Evolutionary conservation across 805 yeast species (phyloP).

Genomic region (Lachancea thermotolerans): DNA sequence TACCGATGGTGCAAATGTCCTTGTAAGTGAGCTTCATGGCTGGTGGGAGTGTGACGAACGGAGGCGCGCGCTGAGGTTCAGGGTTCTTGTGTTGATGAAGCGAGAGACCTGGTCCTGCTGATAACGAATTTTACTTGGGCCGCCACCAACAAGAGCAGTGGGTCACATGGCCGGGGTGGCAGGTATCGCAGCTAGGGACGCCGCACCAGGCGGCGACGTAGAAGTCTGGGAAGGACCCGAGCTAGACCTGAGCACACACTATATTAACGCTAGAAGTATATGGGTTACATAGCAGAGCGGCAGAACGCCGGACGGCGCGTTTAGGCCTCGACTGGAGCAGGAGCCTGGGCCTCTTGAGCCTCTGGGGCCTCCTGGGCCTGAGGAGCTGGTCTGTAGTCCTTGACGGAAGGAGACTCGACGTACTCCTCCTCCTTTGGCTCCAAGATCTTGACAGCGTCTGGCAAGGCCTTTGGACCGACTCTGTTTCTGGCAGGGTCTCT

Average conservation of each 20-base stretch:
- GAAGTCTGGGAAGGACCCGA: too few species aligned
- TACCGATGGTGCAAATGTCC: constrained; percentile 28
- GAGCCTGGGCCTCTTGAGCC: constrained; percentile 12
- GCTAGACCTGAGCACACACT: background rate
- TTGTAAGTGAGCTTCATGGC: constrained; percentile 15
- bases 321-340: constrained; percentile 13
- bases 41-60: background rate
- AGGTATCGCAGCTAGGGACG: too few species aligned
- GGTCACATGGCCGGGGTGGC: background rate
- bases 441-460: constrained; percentile 86
- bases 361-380: constrained; percentile 15
- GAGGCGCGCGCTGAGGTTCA: background rate
- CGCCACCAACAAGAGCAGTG: background rate
- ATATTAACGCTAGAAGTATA: background rate
- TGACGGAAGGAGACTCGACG: constrained; percentile 74
- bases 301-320: background rate
- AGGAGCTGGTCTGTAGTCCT: constrained; percentile 52
- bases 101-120: background rate
- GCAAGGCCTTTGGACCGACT: constrained; percentile 84
- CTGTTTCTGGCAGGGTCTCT: constrained; percentile 90
- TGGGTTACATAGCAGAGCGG: background rate
- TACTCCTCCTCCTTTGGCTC: constrained; percentile 94
- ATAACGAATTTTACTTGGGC: background rate
- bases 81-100: too few species aligned
- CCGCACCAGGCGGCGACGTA: too few species aligned